Evolutionary conservation across 371 early-diverging fungal genomes (phyloP), one percentile per base, ranked within the genome.

Genomic region (Syncephalastrum monosporum): DNA sequence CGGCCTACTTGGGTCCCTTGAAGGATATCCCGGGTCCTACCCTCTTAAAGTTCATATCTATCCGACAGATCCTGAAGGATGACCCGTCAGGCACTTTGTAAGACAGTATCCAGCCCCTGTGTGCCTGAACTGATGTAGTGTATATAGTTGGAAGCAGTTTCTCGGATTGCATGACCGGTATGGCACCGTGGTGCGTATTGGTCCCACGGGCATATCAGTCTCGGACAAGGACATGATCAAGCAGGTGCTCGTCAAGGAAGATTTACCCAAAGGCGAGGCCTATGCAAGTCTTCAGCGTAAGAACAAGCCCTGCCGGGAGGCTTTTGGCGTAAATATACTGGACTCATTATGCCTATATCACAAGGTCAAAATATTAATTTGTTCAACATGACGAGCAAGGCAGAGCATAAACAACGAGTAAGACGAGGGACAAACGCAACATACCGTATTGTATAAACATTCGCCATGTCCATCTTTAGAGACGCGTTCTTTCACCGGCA

Each of bases 401-500:
- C 38, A 33, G 38, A 33, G 7, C 38, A 33, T 12, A 33, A 33
- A 12, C 38, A 33, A 33, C 38, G 38, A 1, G 38, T 33, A 33
- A 33, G 38, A n/a, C n/a, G n/a, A 4, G 27, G 5, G 7, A 7
- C 27, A 3, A 7, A 27, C 21, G 27, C 3, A 27, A 7, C 27
- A 27, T 27, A 21, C 21, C 2, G 21, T 3, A 3, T 33, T 33
- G 5, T 2, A 33, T 33, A 33, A 33, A 12, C 38, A 10, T 33
- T 0, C 38, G 8, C 7, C 10, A 5, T 33, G 38, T 27, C 38
- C 12, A 10, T 33, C 8, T 33, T 33, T 10, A 69, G 69, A 56
- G 70, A 62, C 66, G 67, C 42, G 51, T 74, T 12, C 51, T 74
- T 21, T 52, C 74, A 4, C 77, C 71, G 10, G 77, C 77, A 1